Evolutionary conservation across 2,329 filamentous ascomycete genomes (phyloP), one percentile per base, ranked within the genome.

Genomic region (Fusarium palustre): DNA sequence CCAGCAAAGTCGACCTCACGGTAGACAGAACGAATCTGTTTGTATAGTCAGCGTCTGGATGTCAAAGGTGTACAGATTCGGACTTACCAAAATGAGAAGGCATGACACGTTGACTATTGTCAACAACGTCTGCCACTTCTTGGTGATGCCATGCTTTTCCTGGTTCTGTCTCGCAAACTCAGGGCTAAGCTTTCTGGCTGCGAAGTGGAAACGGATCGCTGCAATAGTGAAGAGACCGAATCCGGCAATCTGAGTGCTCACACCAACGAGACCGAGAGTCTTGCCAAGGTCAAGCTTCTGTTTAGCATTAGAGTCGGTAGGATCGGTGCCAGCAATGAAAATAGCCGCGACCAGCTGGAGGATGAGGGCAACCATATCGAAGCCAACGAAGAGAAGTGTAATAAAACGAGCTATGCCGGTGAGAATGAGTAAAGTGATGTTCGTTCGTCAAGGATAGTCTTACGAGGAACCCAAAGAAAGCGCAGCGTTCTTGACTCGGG

Each of bases 151-250:
- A 3, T 71, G 22, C 42, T 62, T 65, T 8, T 45, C 31, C 49
- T 65, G 59, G 18, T 71, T 73, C 20, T 55, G 42, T 5, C 38
- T 56, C 7, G 55, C 69, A 30, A 70, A 72, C 7, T 71, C 55
- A 2, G 49, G 31, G 3, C 49, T 57, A 4, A 74, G 25, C 1
- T 34, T 46, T 20, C 61, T 59, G 2, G 81, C 82, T 7, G 79
- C 81, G 55, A 84, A 83, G 65, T 84, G 81, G 68, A 85, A 85
- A 9, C 83, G 79, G 5, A 79, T 74, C 1, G 83, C 82, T 8
- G 83, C 74, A 28, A 85, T 57, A 7, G 77, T 78, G 57, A 85
- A 85, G 4, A 85, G 73, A 1, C 83, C 82, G 59, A 85, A 85
- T 2, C 80, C 83, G 1, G 69, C 70, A 15, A 86, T 76, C 59